These are phyloP conservation scores for Candida krabiensis DNA, from an alignment of 805 yeast genomes.

Conservation along the genomic window DNA sequence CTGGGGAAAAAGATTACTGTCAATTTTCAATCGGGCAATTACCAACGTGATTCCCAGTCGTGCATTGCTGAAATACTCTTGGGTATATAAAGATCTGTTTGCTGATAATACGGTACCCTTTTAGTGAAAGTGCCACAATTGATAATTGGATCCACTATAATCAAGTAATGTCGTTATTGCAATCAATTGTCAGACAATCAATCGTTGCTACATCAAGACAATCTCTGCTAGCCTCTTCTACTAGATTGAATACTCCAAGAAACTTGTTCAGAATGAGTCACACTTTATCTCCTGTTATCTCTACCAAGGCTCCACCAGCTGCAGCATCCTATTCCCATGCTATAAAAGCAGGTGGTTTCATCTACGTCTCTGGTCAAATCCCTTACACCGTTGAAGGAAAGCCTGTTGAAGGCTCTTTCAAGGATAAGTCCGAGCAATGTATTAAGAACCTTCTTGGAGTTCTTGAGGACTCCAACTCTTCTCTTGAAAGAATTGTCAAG, in stretches of 20 bases:
- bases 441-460: constrained; percentile 68
- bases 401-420: constrained; percentile 73
- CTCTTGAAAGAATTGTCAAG: constrained; percentile 81
- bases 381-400: constrained; percentile 84
- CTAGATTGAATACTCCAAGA: constrained; percentile 13
- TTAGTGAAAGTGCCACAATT: too few relatives aligned
- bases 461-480: constrained; percentile 82
- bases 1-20: too few relatives aligned
- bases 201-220: constrained; percentile 5
- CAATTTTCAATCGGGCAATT: too few relatives aligned
- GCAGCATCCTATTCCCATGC: constrained; percentile 98
- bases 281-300: constrained; percentile 47
- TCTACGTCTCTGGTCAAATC: constrained; percentile 94
- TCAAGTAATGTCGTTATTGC: constrained; percentile 11
- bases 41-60: too few relatives aligned
- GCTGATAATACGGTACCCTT: too few relatives aligned
- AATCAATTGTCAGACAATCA: constrained; percentile 16
- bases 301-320: constrained; percentile 89
- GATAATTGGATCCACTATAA: too few relatives aligned
- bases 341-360: constrained; percentile 82
- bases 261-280: constrained; percentile 33
- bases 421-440: constrained; percentile 76
- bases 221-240: constrained; percentile 8
- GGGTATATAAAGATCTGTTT: too few relatives aligned
- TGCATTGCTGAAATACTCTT: too few relatives aligned